Percentiles rank a stretch among this genome's conserved stretches.
These are phyloP conservation scores for Dendrobium huoshanense DNA, from an alignment of 106 monocot genomes.

Conservation along the genomic window DNA sequence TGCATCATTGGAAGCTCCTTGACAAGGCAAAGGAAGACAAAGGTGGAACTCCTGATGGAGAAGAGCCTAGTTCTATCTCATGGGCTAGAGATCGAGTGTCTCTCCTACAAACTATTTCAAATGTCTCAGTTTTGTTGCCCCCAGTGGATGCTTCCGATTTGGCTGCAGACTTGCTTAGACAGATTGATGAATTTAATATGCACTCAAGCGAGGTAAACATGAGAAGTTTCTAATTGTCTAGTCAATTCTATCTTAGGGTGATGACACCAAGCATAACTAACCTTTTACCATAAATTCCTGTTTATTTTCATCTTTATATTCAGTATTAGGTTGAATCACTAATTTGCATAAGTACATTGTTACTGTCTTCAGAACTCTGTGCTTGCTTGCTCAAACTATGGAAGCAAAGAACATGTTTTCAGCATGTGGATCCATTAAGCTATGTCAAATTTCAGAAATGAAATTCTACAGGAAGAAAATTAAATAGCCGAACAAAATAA, in stretches of 20 bases:
- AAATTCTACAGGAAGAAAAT: background rate
- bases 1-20: slow-evolving; percentile 91
- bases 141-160: slow-evolving; percentile 81
- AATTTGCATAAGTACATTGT: background rate
- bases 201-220: slow-evolving; percentile 64
- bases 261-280: background rate
- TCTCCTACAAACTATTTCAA: slow-evolving; percentile 74
- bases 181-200: slow-evolving; percentile 82
- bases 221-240: background rate
- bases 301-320: background rate
- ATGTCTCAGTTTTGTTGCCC: slow-evolving; percentile 79
- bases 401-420: background rate
- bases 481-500: background rate
- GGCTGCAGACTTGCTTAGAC: slow-evolving; percentile 61
- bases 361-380: background rate
- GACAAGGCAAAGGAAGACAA: slow-evolving; percentile 40
- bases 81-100: slow-evolving; percentile 89
- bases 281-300: background rate
- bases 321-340: background rate
- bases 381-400: background rate
- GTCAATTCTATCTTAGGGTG: background rate
- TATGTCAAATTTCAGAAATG: background rate
- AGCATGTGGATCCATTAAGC: background rate
- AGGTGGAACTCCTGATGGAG: slow-evolving; percentile 14
- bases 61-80: slow-evolving; percentile 35